A percentile compares a stretch with the other conserved stretches of the same genome.
Evolutionary conservation across 805 yeast species (phyloP).

Genomic region (Wickerhamiella siamensis): DNA sequence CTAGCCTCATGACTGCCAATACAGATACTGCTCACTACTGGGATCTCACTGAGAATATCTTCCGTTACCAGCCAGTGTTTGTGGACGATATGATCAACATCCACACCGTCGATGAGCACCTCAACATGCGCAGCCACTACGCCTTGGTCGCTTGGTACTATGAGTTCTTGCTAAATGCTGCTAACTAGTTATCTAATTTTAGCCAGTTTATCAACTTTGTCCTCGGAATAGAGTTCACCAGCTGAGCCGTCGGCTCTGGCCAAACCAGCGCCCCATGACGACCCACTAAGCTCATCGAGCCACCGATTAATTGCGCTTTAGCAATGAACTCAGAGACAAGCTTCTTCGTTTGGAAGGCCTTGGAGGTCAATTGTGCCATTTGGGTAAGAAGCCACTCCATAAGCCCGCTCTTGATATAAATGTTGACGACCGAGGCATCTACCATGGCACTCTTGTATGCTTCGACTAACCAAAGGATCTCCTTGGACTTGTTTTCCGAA

Average conservation of each 20-base stretch:
- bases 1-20: constrained; percentile 52
- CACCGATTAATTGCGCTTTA: constrained; percentile 12
- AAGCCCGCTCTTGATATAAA: constrained; percentile 39
- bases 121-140: constrained; percentile 43
- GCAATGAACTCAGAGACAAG: constrained; percentile 9
- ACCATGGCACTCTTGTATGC: constrained; percentile 35
- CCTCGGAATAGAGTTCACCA: not conserved
- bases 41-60: constrained; percentile 45
- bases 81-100: constrained; percentile 14
- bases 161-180: constrained; percentile 16
- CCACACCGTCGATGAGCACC: constrained; percentile 54
- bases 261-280: constrained; percentile 12
- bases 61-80: constrained; percentile 39
- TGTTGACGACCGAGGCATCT: constrained; percentile 36
- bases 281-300: constrained; percentile 8
- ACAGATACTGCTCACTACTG: constrained; percentile 61
- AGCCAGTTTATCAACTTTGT: not conserved
- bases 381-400: constrained; percentile 52
- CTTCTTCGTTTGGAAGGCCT: constrained; percentile 6
- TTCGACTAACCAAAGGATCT: constrained; percentile 52
- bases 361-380: constrained; percentile 6
- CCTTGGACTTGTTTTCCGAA: constrained; percentile 32
- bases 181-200: not conserved
- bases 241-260: not conserved
- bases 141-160: constrained; percentile 22